Evolutionary conservation across 1,284 basidiomycete genomes (phyloP).

Genomic region (Heterobasidion parviporum): DNA sequence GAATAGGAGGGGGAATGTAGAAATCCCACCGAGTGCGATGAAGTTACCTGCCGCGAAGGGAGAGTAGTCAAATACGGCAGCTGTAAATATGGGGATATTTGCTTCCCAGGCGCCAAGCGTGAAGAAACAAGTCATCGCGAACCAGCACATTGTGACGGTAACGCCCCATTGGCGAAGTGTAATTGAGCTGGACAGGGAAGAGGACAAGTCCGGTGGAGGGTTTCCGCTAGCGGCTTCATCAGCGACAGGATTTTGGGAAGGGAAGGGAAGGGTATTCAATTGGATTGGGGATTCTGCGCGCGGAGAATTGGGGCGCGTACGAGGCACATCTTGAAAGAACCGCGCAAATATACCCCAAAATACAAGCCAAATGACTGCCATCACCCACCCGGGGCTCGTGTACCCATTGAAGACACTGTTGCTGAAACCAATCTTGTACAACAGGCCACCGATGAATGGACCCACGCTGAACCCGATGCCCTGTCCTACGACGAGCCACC

Average conservation of each 20-base stretch:
- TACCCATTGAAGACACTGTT: slow-evolving; percentile 50
- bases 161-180: slow-evolving; percentile 33
- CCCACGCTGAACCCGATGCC: slow-evolving; percentile 57
- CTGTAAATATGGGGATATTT: slow-evolving; percentile 61
- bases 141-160: slow-evolving; percentile 63
- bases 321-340: slow-evolving; percentile 46
- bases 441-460: slow-evolving; percentile 57
- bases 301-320: background rate
- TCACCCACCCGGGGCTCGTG: slow-evolving; percentile 62
- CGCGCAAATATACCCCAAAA: slow-evolving; percentile 39
- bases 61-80: slow-evolving; percentile 42
- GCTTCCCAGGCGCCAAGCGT: slow-evolving; percentile 66
- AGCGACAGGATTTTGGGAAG: background rate
- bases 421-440: slow-evolving; percentile 48
- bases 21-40: slow-evolving; percentile 58
- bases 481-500: slow-evolving; percentile 58
- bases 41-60: slow-evolving; percentile 64
- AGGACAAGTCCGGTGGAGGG: background rate
- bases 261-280: background rate
- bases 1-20: slow-evolving; percentile 60
- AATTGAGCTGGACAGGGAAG: background rate
- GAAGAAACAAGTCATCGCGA: slow-evolving; percentile 68
- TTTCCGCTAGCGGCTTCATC: background rate
- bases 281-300: background rate
- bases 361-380: slow-evolving; percentile 43